Evolutionary conservation across 176 grass and related monocot species (phyloP).

Genomic region (Echinochloa phyllopogon): DNA sequence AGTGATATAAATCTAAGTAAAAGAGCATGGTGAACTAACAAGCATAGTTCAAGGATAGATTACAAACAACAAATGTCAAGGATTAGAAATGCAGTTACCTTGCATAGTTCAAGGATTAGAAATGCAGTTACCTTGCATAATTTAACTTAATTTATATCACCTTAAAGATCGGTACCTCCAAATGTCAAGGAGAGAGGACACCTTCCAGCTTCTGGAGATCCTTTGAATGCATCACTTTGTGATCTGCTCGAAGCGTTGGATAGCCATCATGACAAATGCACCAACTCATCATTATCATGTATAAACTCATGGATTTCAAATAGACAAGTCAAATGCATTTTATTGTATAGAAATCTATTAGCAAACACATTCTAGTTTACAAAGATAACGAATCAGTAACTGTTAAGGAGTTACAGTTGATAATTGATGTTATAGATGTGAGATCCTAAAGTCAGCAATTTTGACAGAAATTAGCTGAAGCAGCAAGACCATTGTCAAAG

Average conservation of each 20-base stretch:
- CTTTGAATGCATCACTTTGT: slow-evolving; percentile 82
- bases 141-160: slow-evolving; percentile 89
- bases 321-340: not conserved
- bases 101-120: slow-evolving; percentile 1
- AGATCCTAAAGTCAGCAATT: not conserved
- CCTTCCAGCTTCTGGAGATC: slow-evolving; percentile 91
- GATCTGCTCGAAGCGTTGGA: slow-evolving; percentile 68
- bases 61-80: slow-evolving; percentile 24
- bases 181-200: slow-evolving; percentile 59
- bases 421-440: not conserved
- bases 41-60: slow-evolving; percentile 25
- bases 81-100: slow-evolving; percentile 32
- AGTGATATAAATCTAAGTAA: slow-evolving; percentile 27
- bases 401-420: not conserved
- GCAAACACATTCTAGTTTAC: not conserved
- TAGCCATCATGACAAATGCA: not conserved
- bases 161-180: slow-evolving; percentile 73
- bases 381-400: not conserved
- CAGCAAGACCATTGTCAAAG: not conserved
- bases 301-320: not conserved
- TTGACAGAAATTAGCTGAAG: not conserved
- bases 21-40: not conserved
- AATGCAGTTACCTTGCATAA: slow-evolving; percentile 71
- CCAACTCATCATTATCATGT: not conserved
- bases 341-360: not conserved